A percentile compares a stretch with the other conserved stretches of the same genome.
These are phyloP conservation scores for Trichoderma reesei DNA, from an alignment of 495 filamentous ascomycete genomes.

Conservation along the genomic window DNA sequence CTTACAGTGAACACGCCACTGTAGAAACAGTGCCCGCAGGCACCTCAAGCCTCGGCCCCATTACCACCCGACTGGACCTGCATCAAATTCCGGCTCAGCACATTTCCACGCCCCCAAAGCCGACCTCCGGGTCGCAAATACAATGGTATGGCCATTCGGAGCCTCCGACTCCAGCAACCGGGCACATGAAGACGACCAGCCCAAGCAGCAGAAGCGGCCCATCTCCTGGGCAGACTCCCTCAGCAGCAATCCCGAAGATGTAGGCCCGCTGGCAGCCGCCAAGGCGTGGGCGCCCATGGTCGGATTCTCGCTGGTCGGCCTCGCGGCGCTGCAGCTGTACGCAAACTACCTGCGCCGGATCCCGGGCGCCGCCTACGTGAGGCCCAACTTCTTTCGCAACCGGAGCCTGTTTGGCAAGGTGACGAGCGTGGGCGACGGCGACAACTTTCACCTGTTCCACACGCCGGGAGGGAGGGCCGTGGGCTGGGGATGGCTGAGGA, in stretches of 20 bases:
- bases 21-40: background rate
- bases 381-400: slow-evolving; percentile 54
- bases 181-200: background rate
- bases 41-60: background rate
- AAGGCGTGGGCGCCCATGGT: slow-evolving; percentile 56
- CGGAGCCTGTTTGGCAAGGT: slow-evolving; percentile 73
- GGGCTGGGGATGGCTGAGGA: slow-evolving; percentile 88
- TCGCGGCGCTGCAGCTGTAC: slow-evolving; percentile 53
- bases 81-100: too few species aligned
- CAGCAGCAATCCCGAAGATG: slow-evolving; percentile 29
- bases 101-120: background rate
- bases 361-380: slow-evolving; percentile 61
- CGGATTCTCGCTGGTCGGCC: slow-evolving; percentile 56
- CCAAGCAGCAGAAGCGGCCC: slow-evolving; percentile 26
- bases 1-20: background rate
- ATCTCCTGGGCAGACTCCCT: slow-evolving; percentile 42
- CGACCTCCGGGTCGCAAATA: slow-evolving; percentile 8
- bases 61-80: too few species aligned
- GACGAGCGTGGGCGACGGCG: slow-evolving; percentile 91
- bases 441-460: slow-evolving; percentile 89
- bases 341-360: slow-evolving; percentile 72
- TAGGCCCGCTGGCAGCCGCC: slow-evolving; percentile 61
- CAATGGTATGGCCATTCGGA: slow-evolving; percentile 13
- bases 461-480: slow-evolving; percentile 78
- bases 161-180: background rate